phyloP scores from a whole-genome alignment of 345 rosid species.

The Lenwebbia sp. region DNA sequence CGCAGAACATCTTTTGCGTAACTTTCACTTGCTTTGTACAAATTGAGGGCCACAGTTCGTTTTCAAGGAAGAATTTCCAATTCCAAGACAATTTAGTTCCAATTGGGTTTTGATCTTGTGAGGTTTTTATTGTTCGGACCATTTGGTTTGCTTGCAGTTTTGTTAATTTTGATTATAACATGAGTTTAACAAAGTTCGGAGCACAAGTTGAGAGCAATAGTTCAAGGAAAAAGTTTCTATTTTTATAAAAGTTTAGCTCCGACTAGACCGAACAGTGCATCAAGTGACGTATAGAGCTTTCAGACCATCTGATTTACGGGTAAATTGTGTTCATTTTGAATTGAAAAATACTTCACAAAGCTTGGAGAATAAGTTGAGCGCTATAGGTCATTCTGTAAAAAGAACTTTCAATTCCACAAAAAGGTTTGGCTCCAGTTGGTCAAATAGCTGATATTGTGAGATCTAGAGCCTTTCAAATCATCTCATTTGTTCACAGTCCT shows the following conservation, averaged over 20 bases:
- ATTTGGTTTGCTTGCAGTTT: neutral
- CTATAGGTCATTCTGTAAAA: neutral
- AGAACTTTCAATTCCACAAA: neutral
- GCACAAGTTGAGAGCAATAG: neutral
- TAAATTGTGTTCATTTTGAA: neutral
- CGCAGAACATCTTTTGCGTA: neutral
- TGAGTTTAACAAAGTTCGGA: neutral
- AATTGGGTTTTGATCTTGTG: neutral
- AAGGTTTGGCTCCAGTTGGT: neutral
- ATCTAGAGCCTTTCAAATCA: neutral
- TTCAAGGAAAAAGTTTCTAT: neutral
- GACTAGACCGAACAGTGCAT: neutral
- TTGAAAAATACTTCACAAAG: neutral
- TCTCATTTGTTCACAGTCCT: neutral
- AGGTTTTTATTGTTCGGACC: neutral
- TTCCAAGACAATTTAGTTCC: neutral
- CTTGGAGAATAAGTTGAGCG: neutral
- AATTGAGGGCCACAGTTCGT: neutral
- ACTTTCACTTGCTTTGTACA: neutral
- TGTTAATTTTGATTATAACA: neutral
- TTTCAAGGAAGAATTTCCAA: neutral
- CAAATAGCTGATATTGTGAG: neutral
- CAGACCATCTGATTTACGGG: neutral
- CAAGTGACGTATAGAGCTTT: neutral
- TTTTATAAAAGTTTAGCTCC: neutral